phyloP scores from a whole-genome alignment of 1,139 yeast genomes.

The Hyphopichia fennica region DNA sequence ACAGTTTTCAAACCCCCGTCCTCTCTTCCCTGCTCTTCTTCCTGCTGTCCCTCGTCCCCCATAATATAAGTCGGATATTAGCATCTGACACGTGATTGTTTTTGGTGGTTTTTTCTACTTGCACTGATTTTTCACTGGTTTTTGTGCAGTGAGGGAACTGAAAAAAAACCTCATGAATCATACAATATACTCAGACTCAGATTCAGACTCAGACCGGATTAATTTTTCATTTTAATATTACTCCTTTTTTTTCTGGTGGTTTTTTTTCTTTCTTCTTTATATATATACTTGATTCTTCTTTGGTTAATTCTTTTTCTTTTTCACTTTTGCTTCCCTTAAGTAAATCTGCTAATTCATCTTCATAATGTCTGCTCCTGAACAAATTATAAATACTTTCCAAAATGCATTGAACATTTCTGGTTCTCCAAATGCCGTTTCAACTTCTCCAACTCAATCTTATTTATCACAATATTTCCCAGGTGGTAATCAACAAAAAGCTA shows the following conservation, averaged over 20 bases:
- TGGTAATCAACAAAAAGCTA: slow-evolving; percentile 41
- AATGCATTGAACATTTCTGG: slow-evolving; percentile 51
- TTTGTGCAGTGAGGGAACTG: no score
- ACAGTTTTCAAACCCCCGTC: no score
- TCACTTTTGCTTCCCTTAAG: not conserved
- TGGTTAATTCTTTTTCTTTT: not conserved
- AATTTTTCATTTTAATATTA: not conserved
- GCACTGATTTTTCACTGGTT: no score
- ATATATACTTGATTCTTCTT: not conserved
- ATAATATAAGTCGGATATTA: not conserved
- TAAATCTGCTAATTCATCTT: not conserved
- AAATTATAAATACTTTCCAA: slow-evolving; percentile 62
- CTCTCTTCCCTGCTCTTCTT: no score
- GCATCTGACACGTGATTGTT: not conserved
- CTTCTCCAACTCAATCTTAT: slow-evolving; percentile 65
- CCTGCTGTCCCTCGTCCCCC: no score
- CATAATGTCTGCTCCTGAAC: slow-evolving; percentile 68
- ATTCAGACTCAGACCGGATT: not conserved
- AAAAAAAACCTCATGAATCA: no score
- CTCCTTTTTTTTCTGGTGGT: no score
- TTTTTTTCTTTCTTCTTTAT: no score
- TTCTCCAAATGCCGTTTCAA: slow-evolving; percentile 72
- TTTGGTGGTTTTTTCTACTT: no score
- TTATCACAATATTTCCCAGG: slow-evolving; percentile 44
- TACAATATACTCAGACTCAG: no score